Percentiles rank a stretch among this genome's conserved stretches.
phyloP scores from a whole-genome alignment of 768 basidiomycete species.

The Grammothele lineata region DNA sequence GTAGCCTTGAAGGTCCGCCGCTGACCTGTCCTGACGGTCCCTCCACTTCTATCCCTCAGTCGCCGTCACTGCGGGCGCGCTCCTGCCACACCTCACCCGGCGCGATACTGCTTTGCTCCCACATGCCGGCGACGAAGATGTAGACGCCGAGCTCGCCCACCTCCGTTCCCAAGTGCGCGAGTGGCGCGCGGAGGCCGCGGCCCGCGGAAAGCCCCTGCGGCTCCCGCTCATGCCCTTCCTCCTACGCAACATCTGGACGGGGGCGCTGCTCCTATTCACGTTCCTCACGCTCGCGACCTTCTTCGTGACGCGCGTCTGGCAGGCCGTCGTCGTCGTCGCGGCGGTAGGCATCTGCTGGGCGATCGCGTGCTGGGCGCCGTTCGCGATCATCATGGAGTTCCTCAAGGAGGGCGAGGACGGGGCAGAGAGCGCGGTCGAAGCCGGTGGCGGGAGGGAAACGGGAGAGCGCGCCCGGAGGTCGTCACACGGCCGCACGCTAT shows the following conservation, averaged over 20 bases:
- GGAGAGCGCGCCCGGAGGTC: slow-evolving; percentile 32
- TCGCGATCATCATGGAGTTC: slow-evolving; percentile 92
- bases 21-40: slow-evolving; percentile 6
- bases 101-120: slow-evolving; percentile 79
- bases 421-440: not conserved
- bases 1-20: slow-evolving; percentile 17
- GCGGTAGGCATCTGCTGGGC: slow-evolving; percentile 94
- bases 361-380: slow-evolving; percentile 97
- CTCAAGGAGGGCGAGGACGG: slow-evolving; percentile 24
- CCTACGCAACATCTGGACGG: slow-evolving; percentile 91
- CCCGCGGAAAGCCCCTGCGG: slow-evolving; percentile 66
- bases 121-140: slow-evolving; percentile 64
- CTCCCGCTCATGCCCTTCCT: slow-evolving; percentile 90
- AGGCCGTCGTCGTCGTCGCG: slow-evolving; percentile 81
- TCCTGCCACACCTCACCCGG: slow-evolving; percentile 77
- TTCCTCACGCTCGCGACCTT: slow-evolving; percentile 80
- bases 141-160: slow-evolving; percentile 68
- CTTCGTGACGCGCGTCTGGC: slow-evolving; percentile 73
- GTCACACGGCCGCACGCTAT: slow-evolving; percentile 50
- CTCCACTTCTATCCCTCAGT: no score
- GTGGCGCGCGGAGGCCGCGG: slow-evolving; percentile 84
- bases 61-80: slow-evolving; percentile 75
- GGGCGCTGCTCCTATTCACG: slow-evolving; percentile 77
- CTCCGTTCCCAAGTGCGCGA: slow-evolving; percentile 66
- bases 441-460: not conserved